Evolutionary conservation across 1,284 basidiomycete species (phyloP).

Genomic region (Calocybe gambosa): DNA sequence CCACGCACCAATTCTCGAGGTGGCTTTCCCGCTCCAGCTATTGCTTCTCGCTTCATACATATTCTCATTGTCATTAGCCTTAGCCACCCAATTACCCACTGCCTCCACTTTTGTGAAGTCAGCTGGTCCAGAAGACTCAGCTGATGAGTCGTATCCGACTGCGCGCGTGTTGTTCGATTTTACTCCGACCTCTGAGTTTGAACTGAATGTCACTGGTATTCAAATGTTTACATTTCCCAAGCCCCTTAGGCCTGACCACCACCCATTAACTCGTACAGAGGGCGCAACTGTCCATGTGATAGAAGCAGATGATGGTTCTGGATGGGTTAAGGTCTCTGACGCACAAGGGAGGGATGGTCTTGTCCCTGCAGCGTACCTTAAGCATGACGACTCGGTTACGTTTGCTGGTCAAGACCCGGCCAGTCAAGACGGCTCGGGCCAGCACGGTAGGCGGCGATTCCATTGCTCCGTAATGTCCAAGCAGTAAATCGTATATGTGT

Average conservation of each 20-base stretch:
- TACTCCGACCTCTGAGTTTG: constrained; percentile 66
- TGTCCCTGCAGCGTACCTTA: constrained; percentile 74
- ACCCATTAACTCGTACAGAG: constrained; percentile 40
- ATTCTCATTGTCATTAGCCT: neutral
- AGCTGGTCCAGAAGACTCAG: constrained; percentile 28
- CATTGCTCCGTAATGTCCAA: constrained; percentile 3
- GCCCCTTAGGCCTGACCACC: constrained; percentile 1
- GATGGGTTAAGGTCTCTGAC: constrained; percentile 77
- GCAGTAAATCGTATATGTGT: constrained; percentile 10
- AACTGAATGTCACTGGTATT: constrained; percentile 58
- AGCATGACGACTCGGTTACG: constrained; percentile 27
- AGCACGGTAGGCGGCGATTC: constrained; percentile 37
- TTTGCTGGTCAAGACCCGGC: constrained; percentile 15
- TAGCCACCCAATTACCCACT: constrained; percentile 30
- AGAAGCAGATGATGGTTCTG: constrained; percentile 76
- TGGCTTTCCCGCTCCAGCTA: constrained; percentile 7
- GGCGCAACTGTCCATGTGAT: constrained; percentile 53
- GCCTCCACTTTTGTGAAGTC: constrained; percentile 50
- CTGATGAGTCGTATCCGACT: constrained; percentile 34
- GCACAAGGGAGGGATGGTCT: constrained; percentile 56
- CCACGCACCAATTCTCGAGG: constrained; percentile 22
- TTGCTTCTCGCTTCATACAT: neutral
- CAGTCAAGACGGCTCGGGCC: constrained; percentile 29
- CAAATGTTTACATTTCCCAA: neutral
- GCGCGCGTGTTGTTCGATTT: constrained; percentile 69